Conservation (phyloP, 1,284 basidiomycete genomes). For the Trametes pubescens region DNA sequence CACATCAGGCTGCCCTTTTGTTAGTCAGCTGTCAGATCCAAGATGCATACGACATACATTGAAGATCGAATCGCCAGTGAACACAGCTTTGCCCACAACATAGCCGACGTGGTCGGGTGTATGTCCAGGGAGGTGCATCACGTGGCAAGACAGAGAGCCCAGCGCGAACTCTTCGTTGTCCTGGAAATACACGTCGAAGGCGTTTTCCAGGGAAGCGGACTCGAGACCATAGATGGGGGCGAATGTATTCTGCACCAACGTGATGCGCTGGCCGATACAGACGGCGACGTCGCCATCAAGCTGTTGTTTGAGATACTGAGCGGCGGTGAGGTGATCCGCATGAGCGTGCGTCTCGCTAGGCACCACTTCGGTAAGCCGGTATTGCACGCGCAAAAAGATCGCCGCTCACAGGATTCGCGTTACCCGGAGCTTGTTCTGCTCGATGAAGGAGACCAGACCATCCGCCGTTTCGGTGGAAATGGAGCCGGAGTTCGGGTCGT, state of each 20-base stretch:
- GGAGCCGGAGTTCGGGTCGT: constrained; percentile 45
- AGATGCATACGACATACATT: constrained; percentile 40
- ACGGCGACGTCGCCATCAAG: constrained; percentile 43
- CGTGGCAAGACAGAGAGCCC: constrained; percentile 43
- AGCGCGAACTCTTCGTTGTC: constrained; percentile 49
- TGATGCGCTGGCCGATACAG: constrained; percentile 50
- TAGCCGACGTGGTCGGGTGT: constrained; percentile 51
- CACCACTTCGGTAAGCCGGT: background rate
- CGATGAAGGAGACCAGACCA: constrained; percentile 45
- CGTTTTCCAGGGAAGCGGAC: constrained; percentile 36
- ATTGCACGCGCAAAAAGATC: background rate
- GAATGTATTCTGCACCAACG: constrained; percentile 48
- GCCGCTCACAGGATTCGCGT: constrained; percentile 45
- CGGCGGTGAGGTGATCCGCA: constrained; percentile 51
- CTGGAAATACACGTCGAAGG: constrained; percentile 48
- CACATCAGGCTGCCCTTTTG: constrained; percentile 45
- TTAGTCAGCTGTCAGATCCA: background rate
- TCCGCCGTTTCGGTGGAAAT: constrained; percentile 48
- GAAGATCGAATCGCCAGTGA: constrained; percentile 53
- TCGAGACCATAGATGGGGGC: constrained; percentile 47
- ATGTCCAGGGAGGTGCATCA: constrained; percentile 49
- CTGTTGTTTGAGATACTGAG: constrained; percentile 48
- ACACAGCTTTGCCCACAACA: constrained; percentile 49
- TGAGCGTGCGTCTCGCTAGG: constrained; percentile 52
- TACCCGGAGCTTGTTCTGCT: constrained; percentile 43